Conservation (phyloP, 2,329 filamentous ascomycete species). For the Penicillium aurantiogriseum region DNA sequence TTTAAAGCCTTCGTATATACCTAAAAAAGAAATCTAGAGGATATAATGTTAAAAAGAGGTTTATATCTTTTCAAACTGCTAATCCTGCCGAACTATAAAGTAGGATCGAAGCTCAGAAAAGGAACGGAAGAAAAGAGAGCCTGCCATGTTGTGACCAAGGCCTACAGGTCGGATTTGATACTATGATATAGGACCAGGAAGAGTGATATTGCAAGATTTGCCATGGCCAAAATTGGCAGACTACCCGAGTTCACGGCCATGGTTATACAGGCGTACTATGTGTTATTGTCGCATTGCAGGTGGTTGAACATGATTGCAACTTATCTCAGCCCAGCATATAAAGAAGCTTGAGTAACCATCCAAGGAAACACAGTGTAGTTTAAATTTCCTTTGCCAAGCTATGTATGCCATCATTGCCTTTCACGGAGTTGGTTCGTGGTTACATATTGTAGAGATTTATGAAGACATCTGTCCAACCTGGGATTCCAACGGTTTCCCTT, state of each 20-base stretch:
- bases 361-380: background rate
- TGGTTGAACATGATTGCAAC: background rate
- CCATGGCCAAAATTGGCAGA: background rate
- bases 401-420: background rate
- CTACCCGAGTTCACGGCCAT: background rate
- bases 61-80: too few relatives aligned
- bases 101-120: background rate
- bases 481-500: background rate
- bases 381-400: too few relatives aligned
- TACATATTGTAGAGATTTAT: background rate
- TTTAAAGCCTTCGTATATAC: too few relatives aligned
- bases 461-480: background rate
- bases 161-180: background rate
- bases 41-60: too few relatives aligned
- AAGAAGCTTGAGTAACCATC: background rate
- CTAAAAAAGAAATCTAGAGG: too few relatives aligned
- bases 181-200: background rate
- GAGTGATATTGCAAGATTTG: background rate
- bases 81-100: too few relatives aligned
- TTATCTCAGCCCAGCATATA: background rate
- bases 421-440: background rate
- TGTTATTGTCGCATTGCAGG: too few relatives aligned
- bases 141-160: background rate
- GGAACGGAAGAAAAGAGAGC: background rate
- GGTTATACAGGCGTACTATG: background rate